Conservation (phyloP, 108 stramenopile species). For the Nitzschia palea region DNA sequence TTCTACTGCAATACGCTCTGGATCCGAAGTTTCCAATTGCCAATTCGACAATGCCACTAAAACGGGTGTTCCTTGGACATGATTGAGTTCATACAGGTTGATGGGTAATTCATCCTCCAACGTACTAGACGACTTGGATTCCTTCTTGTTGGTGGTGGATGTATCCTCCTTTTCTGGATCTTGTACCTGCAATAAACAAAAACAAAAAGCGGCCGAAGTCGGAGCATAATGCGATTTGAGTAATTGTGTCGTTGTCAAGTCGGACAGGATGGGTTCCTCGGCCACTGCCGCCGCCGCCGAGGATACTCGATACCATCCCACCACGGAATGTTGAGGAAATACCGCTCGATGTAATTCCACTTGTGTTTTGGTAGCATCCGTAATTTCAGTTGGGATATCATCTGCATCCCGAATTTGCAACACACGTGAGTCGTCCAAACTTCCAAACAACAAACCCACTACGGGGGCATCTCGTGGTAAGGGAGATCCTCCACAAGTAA, state of each 20-base stretch:
- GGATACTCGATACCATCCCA: conserved; percentile 82
- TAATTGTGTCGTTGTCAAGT: conserved; percentile 48
- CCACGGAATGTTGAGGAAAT: conserved; percentile 70
- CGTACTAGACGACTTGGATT: conserved; percentile 1
- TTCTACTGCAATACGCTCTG: conserved; percentile 82
- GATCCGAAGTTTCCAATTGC: conserved; percentile 68
- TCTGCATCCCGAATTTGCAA: conserved; percentile 46
- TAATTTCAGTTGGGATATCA: conserved; percentile 39
- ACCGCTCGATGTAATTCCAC: conserved; percentile 80
- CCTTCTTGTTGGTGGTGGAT: not conserved
- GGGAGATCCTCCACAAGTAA: conserved; percentile 71
- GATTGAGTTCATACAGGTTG: conserved; percentile 50
- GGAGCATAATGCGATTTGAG: conserved; percentile 44
- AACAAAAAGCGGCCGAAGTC: conserved; percentile 23
- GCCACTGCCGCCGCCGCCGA: not conserved
- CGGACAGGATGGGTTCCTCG: conserved; percentile 51
- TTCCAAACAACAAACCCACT: conserved; percentile 70
- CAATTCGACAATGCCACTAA: conserved; percentile 59
- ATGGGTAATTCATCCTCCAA: conserved; percentile 53
- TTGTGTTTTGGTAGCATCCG: conserved; percentile 45
- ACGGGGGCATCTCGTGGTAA: conserved; percentile 54
- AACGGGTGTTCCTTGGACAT: conserved; percentile 17
- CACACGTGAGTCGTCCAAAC: conserved; percentile 31
- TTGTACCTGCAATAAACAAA: conserved; percentile 39
- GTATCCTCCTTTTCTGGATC: not conserved